Evolutionary conservation across 2,329 filamentous ascomycete species (phyloP).

Genomic region (Stemphylium lycopersici): DNA sequence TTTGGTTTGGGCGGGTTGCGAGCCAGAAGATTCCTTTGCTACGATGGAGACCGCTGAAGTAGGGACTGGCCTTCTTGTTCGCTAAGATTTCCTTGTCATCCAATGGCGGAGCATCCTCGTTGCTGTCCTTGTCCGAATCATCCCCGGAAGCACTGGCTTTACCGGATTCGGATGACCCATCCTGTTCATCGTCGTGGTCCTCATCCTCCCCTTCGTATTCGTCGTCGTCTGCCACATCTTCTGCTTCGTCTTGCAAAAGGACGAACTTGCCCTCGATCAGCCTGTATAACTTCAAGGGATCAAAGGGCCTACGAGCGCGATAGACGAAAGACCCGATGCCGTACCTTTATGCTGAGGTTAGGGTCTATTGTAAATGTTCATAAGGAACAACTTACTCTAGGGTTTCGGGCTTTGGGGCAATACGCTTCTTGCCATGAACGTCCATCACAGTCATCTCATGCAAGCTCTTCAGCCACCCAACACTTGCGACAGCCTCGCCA

Average conservation of each 20-base stretch:
- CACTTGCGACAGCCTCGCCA: slow-evolving; percentile 66
- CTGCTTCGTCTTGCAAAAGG: slow-evolving; percentile 48
- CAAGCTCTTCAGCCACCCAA: slow-evolving; percentile 73
- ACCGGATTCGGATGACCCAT: slow-evolving; percentile 24
- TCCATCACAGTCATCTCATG: slow-evolving; percentile 70
- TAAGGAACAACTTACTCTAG: slow-evolving; percentile 58
- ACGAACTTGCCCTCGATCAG: slow-evolving; percentile 54
- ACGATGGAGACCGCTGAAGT: slow-evolving; percentile 63
- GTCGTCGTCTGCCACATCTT: slow-evolving; percentile 58
- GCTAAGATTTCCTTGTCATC: slow-evolving; percentile 55
- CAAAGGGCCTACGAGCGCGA: slow-evolving; percentile 56
- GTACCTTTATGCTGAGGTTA: slow-evolving; percentile 52
- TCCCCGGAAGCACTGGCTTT: slow-evolving; percentile 19
- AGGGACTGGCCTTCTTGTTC: slow-evolving; percentile 61
- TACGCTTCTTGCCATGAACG: slow-evolving; percentile 59
- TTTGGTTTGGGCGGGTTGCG: slow-evolving; percentile 62
- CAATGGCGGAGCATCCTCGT: slow-evolving; percentile 39
- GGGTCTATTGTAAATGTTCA: neutral
- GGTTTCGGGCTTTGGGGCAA: slow-evolving; percentile 72
- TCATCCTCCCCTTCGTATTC: slow-evolving; percentile 7
- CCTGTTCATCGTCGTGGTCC: slow-evolving; percentile 13
- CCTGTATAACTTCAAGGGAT: slow-evolving; percentile 50
- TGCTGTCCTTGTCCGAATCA: slow-evolving; percentile 25
- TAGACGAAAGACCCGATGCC: slow-evolving; percentile 76
- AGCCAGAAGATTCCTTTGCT: slow-evolving; percentile 69